Evolutionary conservation across 805 yeast species (phyloP), one percentile per base, ranked within the genome.

Genomic region (Metschnikowia peoriensis): DNA sequence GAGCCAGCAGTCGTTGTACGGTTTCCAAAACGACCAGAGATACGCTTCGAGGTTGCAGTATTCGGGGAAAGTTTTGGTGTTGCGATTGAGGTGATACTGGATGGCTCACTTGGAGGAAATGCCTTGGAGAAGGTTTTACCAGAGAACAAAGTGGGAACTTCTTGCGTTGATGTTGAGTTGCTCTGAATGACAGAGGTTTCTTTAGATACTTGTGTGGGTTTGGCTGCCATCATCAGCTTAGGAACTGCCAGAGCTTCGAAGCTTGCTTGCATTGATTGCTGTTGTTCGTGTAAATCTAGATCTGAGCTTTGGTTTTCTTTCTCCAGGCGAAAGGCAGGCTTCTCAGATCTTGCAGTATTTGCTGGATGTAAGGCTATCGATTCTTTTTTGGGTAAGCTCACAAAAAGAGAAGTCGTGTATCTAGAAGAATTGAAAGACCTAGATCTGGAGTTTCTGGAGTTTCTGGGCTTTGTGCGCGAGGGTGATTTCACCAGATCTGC

Each of bases 1-100:
- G 53, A 53, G 11, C 49, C 50, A 14, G 44, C 44, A n/a, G 28
- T 14, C 41, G 45, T 41, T 34, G 53, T 48, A 11, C 51, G 42
- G 29, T 42, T 43, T 38, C 35, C 3, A 27, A 14, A 35, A 8
- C 16, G 7, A 32, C 16, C 45, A n/a, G 45, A 27, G 6, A 34
- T 10, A n/a, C 50, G 38, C n/a, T 11, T n/a, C 10, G 22, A n/a
- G 15, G 17, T 27, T 28, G 12, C 27, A n/a, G 17, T 32, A 14
- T 29, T 14, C 10, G 45, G 45, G 1, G 38, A 42, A 29, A 29
- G 17, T 22, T 15, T 42, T 37, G 29, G 45, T 22, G 29, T 10
- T 42, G 27, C 29, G 6, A 42, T 7, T 16, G 28, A 37, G 38
- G 17, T 28, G n/a, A 28, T 29, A 17, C n/a, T n/a, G 37, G 38